A percentile compares a stretch with the other conserved stretches of the same genome.
These are phyloP conservation scores for Pyrenopolyporus hunteri DNA, from an alignment of 495 filamentous ascomycete species.

Conservation along the genomic window DNA sequence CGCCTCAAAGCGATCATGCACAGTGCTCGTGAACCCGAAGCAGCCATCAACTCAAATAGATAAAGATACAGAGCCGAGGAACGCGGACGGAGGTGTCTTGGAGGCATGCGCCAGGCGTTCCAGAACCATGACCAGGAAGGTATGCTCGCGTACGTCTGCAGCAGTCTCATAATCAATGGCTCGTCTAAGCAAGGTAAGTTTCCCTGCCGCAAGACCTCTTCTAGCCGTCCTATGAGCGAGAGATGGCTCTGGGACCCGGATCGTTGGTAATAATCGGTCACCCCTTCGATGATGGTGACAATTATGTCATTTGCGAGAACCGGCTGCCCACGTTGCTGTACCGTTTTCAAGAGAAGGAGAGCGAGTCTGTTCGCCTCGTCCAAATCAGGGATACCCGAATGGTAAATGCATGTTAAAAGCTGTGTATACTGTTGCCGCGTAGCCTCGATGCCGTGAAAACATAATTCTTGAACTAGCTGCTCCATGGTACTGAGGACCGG, in stretches of 20 bases:
- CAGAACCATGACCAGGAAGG: slow-evolving; percentile 63
- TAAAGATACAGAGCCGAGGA: slow-evolving; percentile 61
- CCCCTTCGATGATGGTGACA: slow-evolving; percentile 47
- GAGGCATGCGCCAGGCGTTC: slow-evolving; percentile 64
- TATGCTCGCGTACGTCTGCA: slow-evolving; percentile 48
- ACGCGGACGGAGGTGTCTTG: slow-evolving; percentile 56
- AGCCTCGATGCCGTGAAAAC: slow-evolving; percentile 40
- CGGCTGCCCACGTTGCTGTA: slow-evolving; percentile 46
- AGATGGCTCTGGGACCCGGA: slow-evolving; percentile 8
- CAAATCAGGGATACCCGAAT: slow-evolving; percentile 7
- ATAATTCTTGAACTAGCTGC: slow-evolving; percentile 37
- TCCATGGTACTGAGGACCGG: slow-evolving; percentile 3
- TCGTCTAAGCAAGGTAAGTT: slow-evolving; percentile 56
- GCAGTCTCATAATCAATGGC: slow-evolving; percentile 54
- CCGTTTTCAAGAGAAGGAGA: slow-evolving; percentile 43
- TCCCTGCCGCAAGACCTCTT: slow-evolving; percentile 31
- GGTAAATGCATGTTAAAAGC: slow-evolving; percentile 46
- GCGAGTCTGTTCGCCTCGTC: slow-evolving; percentile 39
- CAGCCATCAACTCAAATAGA: slow-evolving; percentile 59
- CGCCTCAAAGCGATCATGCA: slow-evolving; percentile 57
- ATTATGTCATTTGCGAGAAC: slow-evolving; percentile 48
- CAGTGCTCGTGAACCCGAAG: slow-evolving; percentile 51
- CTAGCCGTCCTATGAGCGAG: slow-evolving; percentile 32
- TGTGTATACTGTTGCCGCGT: slow-evolving; percentile 41
- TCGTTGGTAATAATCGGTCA: slow-evolving; percentile 10